These are phyloP conservation scores for Jatropha multifida DNA, from an alignment of 441 rosid genomes.

Conservation along the genomic window DNA sequence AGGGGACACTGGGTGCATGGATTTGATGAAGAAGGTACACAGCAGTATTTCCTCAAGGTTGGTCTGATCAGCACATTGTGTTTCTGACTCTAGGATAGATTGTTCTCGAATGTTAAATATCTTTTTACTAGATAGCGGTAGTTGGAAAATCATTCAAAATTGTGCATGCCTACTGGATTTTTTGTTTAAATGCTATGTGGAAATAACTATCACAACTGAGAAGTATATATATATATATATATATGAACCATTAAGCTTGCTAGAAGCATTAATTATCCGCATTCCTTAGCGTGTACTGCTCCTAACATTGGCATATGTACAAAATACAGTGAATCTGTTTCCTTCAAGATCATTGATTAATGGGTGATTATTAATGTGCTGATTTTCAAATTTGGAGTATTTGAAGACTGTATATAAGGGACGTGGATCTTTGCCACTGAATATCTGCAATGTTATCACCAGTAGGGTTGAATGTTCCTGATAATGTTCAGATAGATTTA, in stretches of 20 bases:
- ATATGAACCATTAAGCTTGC: not conserved
- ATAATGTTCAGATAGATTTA: conserved; percentile 1
- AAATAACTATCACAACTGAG: not conserved
- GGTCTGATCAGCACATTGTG: not conserved
- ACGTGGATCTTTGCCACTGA: not conserved
- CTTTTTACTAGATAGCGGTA: not conserved
- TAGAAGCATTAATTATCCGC: not conserved
- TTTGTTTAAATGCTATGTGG: not conserved
- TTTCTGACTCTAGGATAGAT: conserved; percentile 6
- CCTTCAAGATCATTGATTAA: not conserved
- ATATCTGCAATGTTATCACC: not conserved
- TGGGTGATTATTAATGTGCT: not conserved
- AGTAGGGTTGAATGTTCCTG: not conserved
- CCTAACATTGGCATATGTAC: not conserved
- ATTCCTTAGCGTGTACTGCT: not conserved
- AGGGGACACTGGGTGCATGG: conserved; percentile 72
- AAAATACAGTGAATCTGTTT: not conserved
- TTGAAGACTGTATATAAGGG: not conserved
- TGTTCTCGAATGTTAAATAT: not conserved
- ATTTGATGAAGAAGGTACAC: conserved; percentile 77
- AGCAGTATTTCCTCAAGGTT: conserved; percentile 94
- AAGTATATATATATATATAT: too few species aligned
- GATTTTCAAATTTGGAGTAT: not conserved
- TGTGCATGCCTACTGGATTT: not conserved
- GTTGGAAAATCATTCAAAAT: not conserved